Base-by-base conservation (phyloP, 352 stramenopile species). In the Thalassiosira exigua region DNA sequence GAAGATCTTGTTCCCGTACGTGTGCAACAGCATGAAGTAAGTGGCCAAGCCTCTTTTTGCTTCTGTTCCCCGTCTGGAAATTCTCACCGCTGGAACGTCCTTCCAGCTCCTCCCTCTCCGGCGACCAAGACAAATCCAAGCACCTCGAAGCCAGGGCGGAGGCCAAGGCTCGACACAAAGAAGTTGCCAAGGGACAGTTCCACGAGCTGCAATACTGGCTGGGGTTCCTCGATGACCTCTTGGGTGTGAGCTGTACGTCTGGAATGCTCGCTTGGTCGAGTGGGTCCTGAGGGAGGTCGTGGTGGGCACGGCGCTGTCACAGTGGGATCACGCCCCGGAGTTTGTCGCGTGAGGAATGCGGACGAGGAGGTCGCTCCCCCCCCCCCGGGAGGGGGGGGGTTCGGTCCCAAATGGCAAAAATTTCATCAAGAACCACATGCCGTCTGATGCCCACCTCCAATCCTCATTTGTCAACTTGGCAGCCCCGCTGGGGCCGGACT, bases 251-350 rank as follows among this genome's bases (percentile, higher is more conserved):
- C 77, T 92, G 29, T 69, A 75, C 26, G 68, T 67, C 7, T 80
- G 90, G 52, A 91, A 92, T 76, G 78, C 90, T 21, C 50, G 86
- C 0, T 68, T 92, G 17, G 90, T 86, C 27, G 88, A 94, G 57
- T 81, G 36, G 4, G 52, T 92, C 1, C 68, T 94, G 51, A 72
- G 87, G 54, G 59, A 79, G 26, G 82, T 92, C 42, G 75, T 92
- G 24, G 62, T 68, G 19, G 72, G 81, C 0, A 69, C 84, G 33
- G 53, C 90, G 12, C 42, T 82, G 24, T 42, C 72, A 19, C 52
- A 60, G 41, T 83, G 61, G 66, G 73, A 80, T 71, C 62, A 46
- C 26, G 69, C 75, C 2, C 29, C 67, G 29, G 57, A 60, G 30
- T 5, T 42, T 3, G 36, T 75, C 14, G 42, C 50, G 26, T 7